phyloP scores from a whole-genome alignment of 768 basidiomycete species.

The Guyanaporus albipodus region DNA sequence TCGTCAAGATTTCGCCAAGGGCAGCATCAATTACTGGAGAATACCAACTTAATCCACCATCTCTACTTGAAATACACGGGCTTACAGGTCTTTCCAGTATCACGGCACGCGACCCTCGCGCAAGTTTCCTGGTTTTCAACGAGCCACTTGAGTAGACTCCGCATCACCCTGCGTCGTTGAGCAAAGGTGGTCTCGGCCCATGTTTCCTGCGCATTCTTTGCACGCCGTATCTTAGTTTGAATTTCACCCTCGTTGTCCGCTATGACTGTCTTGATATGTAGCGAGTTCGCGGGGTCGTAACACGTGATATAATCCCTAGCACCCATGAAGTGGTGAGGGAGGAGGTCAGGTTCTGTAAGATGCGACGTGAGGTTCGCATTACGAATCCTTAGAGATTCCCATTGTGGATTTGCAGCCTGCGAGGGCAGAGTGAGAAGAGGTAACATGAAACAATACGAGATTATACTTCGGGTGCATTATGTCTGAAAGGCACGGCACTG shows the following conservation, averaged over 20 bases:
- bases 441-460: background rate
- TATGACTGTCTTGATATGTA: constrained; percentile 73
- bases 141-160: constrained; percentile 88
- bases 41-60: background rate
- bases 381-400: constrained; percentile 49
- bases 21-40: constrained; percentile 84
- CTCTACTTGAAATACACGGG: constrained; percentile 10
- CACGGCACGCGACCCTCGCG: constrained; percentile 84
- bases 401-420: constrained; percentile 57
- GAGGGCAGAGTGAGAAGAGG: constrained; percentile 16
- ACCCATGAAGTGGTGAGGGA: constrained; percentile 43
- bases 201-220: constrained; percentile 59
- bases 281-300: constrained; percentile 86
- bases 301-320: constrained; percentile 77
- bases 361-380: constrained; percentile 68
- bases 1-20: constrained; percentile 92
- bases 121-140: constrained; percentile 86
- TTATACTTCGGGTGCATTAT: constrained; percentile 53
- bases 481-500: constrained; percentile 65
- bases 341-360: constrained; percentile 47
- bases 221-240: constrained; percentile 59
- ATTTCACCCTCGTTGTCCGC: constrained; percentile 77
- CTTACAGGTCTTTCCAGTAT: constrained; percentile 93
- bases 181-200: constrained; percentile 78
- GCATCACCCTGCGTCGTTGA: constrained; percentile 76